These are phyloP conservation scores for Solanum hybrid DNA, from an alignment of 305 asterid genomes.

Conservation along the genomic window DNA sequence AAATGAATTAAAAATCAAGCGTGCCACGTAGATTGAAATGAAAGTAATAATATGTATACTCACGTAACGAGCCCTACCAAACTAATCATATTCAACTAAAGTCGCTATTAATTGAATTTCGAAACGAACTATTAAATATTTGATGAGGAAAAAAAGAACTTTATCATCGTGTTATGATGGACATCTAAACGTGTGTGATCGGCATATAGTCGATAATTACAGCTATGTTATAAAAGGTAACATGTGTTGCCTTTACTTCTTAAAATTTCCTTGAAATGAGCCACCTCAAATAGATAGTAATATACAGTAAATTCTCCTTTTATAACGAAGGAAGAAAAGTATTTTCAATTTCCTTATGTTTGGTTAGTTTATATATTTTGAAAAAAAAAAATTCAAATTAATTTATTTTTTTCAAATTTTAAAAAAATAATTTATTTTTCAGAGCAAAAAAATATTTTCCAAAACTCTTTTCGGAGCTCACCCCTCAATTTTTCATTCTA, in stretches of 20 bases:
- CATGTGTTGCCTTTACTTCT: background rate
- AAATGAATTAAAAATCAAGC: background rate
- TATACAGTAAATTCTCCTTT: background rate
- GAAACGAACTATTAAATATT: background rate
- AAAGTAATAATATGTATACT: background rate
- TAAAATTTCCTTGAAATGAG: too few species aligned
- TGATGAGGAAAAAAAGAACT: background rate
- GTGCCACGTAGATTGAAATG: background rate
- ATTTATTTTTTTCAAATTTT: background rate
- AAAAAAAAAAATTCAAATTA: too few species aligned
- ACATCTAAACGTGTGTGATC: background rate
- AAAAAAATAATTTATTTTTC: too few species aligned
- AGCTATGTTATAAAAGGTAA: too few species aligned
- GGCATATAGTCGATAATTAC: background rate
- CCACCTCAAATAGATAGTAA: background rate
- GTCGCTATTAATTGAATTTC: background rate
- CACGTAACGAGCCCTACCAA: background rate
- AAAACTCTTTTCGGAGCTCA: background rate
- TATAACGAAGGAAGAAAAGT: background rate
- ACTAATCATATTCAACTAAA: background rate
- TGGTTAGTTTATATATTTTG: too few species aligned
- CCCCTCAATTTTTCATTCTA: background rate
- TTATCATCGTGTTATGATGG: background rate
- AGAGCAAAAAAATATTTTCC: too few species aligned
- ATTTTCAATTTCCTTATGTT: too few species aligned